phyloP scores from a whole-genome alignment of 768 basidiomycete species.

The Kwoniella sp. region DNA sequence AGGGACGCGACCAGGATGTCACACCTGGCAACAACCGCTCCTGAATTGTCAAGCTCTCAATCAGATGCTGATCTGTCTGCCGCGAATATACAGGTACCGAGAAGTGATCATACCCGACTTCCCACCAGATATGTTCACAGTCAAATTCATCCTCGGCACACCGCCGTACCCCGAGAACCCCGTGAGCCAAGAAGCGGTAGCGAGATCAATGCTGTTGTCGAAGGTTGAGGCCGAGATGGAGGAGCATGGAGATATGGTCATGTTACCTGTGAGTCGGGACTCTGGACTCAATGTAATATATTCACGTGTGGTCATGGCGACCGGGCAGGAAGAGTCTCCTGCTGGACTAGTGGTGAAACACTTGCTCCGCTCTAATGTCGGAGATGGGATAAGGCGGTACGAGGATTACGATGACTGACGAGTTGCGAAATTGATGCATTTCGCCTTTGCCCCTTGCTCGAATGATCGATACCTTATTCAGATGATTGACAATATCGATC shows the following conservation, averaged over 20 bases:
- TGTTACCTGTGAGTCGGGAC: conserved; percentile 44
- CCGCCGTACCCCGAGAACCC: conserved; percentile 49
- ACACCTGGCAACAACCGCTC: too few relatives aligned
- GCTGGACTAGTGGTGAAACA: too few relatives aligned
- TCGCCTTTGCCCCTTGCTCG: too few relatives aligned
- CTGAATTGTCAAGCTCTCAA: too few relatives aligned
- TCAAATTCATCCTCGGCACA: conserved; percentile 56
- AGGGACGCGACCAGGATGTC: too few relatives aligned
- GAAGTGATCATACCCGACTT: conserved; percentile 52
- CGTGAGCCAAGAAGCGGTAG: conserved; percentile 37
- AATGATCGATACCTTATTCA: conserved; percentile 4
- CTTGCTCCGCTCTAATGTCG: too few relatives aligned
- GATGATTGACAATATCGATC: conserved; percentile 56
- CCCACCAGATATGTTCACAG: conserved; percentile 51
- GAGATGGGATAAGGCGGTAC: too few relatives aligned
- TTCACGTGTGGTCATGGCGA: not conserved
- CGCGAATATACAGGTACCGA: conserved; percentile 39
- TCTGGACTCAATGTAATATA: not conserved
- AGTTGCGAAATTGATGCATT: too few relatives aligned
- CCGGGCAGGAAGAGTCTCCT: too few relatives aligned
- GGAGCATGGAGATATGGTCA: conserved; percentile 53
- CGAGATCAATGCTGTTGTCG: conserved; percentile 29
- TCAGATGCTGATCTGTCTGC: not conserved
- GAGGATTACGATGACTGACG: too few relatives aligned
- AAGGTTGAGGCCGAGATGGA: conserved; percentile 46